A percentile compares a stretch with the other conserved stretches of the same genome.
Conservation (phyloP, 345 rosid species). For the Hypericum perforatum region DNA sequence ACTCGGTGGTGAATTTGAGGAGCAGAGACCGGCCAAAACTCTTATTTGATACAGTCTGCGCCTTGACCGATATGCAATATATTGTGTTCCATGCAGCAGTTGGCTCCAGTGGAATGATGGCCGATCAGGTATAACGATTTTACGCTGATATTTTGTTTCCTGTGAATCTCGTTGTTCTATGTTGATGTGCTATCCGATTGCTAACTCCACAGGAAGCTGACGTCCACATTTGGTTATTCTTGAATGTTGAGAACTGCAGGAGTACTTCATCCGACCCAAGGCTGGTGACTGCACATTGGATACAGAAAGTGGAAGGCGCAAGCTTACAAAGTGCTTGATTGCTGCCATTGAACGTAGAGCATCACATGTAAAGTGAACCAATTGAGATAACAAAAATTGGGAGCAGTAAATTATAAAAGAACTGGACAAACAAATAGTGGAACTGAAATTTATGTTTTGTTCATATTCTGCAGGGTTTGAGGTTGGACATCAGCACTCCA, state of each 20-base stretch:
- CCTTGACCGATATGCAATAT: conserved; percentile 62
- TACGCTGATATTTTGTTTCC: too few species aligned
- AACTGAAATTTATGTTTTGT: background rate
- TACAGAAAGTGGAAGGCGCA: conserved; percentile 42
- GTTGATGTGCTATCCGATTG: too few species aligned
- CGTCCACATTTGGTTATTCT: background rate
- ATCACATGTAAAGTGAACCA: conserved; percentile 30
- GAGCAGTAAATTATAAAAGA: too few species aligned
- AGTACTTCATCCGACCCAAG: conserved; percentile 69
- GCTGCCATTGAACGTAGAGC: conserved; percentile 71
- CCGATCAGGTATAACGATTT: conserved; percentile 46
- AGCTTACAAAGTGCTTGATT: conserved; percentile 49
- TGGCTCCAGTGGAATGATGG: conserved; percentile 49
- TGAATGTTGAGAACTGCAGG: conserved; percentile 30
- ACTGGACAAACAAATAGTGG: too few species aligned
- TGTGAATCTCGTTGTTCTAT: too few species aligned
- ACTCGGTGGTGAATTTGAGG: conserved; percentile 53
- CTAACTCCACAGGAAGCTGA: too few species aligned
- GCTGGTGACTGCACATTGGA: conserved; percentile 54
- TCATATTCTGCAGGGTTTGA: conserved; percentile 38
- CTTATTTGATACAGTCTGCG: conserved; percentile 76
- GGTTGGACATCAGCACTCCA: conserved; percentile 44
- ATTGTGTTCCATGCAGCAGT: conserved; percentile 82
- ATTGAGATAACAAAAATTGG: too few species aligned
- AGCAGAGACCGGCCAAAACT: conserved; percentile 77